Evolutionary conservation across 306 rosid species (phyloP).

Genomic region (peach (Prunus persica)): Prunus_persica_NCBIv2 NC_034009.1:10608001-10608500

Average conservation of each 20-base stretch:
- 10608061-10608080: background rate
- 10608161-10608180: too few species aligned
- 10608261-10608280: background rate
- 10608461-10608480: slow-evolving; percentile 79
- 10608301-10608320: slow-evolving; percentile 66
- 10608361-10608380: slow-evolving; percentile 22
- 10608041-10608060: background rate
- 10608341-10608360: slow-evolving; percentile 57
- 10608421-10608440: slow-evolving; percentile 36
- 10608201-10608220: too few species aligned
- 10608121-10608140: background rate
- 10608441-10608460: slow-evolving; percentile 58
- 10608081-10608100: background rate
- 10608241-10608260: background rate
- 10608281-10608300: slow-evolving; percentile 69
- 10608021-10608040: slow-evolving; percentile 44
- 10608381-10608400: slow-evolving; percentile 7
- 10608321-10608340: slow-evolving; percentile 77
- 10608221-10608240: too few species aligned
- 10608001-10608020: background rate
- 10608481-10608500: slow-evolving; percentile 94
- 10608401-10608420: slow-evolving; percentile 22
- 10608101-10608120: background rate
- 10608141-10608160: too few species aligned
- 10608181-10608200: too few species aligned